Conservation (phyloP, 495 filamentous ascomycete species). For the Amphirosellinia nigrospora region DNA sequence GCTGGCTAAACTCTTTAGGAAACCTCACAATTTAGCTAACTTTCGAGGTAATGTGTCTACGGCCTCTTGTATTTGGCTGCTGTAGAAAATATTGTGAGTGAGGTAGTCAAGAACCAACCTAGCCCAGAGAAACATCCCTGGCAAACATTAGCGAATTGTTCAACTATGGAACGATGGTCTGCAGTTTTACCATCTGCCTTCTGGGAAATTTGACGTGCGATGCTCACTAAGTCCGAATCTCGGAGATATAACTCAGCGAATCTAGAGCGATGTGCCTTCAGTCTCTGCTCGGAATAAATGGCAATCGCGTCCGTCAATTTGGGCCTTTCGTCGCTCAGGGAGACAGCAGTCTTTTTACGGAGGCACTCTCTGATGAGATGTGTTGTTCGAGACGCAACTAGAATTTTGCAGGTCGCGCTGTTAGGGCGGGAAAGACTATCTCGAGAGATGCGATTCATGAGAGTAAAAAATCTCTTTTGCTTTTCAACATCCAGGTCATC, state of each 20-base stretch:
- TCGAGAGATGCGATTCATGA: constrained; percentile 32
- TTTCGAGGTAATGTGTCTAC: constrained; percentile 34
- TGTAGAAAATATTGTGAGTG: constrained; percentile 39
- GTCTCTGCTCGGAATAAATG: constrained; percentile 30
- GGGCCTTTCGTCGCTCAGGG: constrained; percentile 39
- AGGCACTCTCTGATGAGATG: constrained; percentile 8
- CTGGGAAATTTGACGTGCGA: constrained; percentile 24
- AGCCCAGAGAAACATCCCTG: constrained; percentile 45
- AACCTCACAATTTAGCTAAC: constrained; percentile 35
- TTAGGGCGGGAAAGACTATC: background rate
- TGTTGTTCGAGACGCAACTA: constrained; percentile 3
- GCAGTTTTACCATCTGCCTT: constrained; percentile 37
- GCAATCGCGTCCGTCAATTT: constrained; percentile 31
- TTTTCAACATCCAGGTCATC: constrained; percentile 40
- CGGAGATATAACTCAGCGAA: constrained; percentile 31
- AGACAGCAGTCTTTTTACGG: constrained; percentile 29
- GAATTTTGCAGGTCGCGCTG: constrained; percentile 6
- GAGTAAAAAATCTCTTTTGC: constrained; percentile 31
- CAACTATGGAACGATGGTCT: background rate
- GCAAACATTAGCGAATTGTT: constrained; percentile 11
- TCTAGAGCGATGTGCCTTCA: constrained; percentile 22
- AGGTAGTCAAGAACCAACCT: constrained; percentile 43
- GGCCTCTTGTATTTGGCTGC: constrained; percentile 28
- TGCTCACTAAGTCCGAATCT: constrained; percentile 22
- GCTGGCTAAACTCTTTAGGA: background rate